Percentiles rank a stretch among this genome's conserved stretches.
phyloP scores from a whole-genome alignment of 805 yeast species.

The Dipodascopsis tothii region DNA sequence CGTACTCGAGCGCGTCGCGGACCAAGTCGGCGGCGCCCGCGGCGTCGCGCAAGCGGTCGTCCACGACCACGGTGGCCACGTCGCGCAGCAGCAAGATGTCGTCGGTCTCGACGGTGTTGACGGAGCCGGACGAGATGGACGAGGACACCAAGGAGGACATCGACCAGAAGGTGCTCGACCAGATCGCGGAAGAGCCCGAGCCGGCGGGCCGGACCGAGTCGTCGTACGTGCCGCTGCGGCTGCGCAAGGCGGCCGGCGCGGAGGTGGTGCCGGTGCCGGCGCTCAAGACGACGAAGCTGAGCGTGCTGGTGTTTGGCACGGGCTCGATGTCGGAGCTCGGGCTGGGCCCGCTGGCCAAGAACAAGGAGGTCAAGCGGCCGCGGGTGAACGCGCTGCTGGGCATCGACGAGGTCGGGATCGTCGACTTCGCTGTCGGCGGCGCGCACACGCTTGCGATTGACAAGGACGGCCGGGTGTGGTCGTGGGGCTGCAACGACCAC shows the following conservation, averaged over 20 bases:
- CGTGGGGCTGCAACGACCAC: constrained; percentile 97
- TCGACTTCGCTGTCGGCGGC: constrained; percentile 90
- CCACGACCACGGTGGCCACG: not conserved
- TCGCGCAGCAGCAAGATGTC: not conserved
- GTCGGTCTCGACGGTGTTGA: not conserved
- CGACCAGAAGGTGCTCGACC: not conserved
- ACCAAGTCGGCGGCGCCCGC: no score
- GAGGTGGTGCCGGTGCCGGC: constrained; percentile 24
- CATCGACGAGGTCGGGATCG: constrained; percentile 58
- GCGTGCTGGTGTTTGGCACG: constrained; percentile 88
- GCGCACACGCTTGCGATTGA: constrained; percentile 88
- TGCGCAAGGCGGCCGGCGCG: constrained; percentile 10
- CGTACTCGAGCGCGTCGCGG: no score
- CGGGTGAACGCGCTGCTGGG: constrained; percentile 74
- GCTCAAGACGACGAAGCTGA: constrained; percentile 45
- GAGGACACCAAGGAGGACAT: not conserved
- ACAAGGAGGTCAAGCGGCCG: constrained; percentile 93
- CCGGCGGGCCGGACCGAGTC: not conserved
- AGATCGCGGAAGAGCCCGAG: not conserved
- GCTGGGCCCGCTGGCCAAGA: constrained; percentile 86
- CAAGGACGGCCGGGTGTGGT: constrained; percentile 72
- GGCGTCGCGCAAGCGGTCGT: no score
- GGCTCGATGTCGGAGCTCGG: constrained; percentile 98
- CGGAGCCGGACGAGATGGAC: not conserved
- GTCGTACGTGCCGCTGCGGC: constrained; percentile 7